Evolutionary conservation across 2,329 filamentous ascomycete genomes (phyloP), one percentile per base, ranked within the genome.

Genomic region (Chaetomiaceae sp.): DNA sequence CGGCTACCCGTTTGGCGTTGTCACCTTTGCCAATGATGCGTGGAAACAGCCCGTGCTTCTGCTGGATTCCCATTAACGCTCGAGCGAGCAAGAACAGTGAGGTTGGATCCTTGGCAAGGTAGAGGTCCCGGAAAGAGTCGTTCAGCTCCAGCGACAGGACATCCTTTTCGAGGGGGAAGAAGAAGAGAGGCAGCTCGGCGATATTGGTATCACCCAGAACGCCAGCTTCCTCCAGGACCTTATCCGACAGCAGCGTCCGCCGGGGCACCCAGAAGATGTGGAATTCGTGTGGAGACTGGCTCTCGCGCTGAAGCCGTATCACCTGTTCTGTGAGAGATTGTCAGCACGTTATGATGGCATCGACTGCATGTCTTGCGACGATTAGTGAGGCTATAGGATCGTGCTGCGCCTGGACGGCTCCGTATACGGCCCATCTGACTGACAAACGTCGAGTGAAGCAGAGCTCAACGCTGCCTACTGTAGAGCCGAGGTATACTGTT

Each of bases 251-350:
- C 51, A 95, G 77, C 4, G 94, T 97, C 57, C 94, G 87, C 54
- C 94, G 84, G 6, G 95, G 92, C 38, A 95, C 88, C 89, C 94
- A 97, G 68, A 96, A 92, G 63, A 99, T 87, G 59, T 91, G 92
- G 68, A 97, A 96, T 64, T 99, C 92, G 80, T 99, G 94, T 61
- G 91, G 89, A 43, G 86, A 89, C 65, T 90, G 87, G 67, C 88
- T 91, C 70, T 94, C 90, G 65, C 87, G 87, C 64, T 92, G 89
- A 54, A 97, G 78, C 56, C 89, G 85, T 69, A 91, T 92, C 64
- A 97, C 91, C 75, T 97, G 91, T 63, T 89, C 92, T 96, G 66
- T 47, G 64, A 40, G 11, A 40, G 11, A 19, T 53, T 79, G 79
- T 87, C 71, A 87, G 82, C 76, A 75, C 69, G 68, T 69, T 65